phyloP scores from a whole-genome alignment of 2,329 filamentous ascomycete species.

The Stachybotrys chartarum region DNA sequence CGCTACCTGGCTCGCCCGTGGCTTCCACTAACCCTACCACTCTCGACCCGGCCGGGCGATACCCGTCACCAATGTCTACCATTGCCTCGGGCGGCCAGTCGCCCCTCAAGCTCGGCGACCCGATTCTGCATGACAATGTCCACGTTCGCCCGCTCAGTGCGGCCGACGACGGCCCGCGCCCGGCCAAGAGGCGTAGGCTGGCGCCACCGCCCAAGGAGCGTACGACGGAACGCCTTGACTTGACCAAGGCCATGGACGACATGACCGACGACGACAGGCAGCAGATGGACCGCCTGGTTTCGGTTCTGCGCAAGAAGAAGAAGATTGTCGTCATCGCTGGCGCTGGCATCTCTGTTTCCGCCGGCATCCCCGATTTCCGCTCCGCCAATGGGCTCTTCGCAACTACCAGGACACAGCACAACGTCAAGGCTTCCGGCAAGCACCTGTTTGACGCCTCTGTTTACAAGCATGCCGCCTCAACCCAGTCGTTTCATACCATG shows the following conservation, averaged over 20 bases:
- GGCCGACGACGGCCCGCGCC: slow-evolving; percentile 50
- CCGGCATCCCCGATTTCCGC: slow-evolving; percentile 94
- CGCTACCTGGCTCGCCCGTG: slow-evolving; percentile 36
- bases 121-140: slow-evolving; percentile 24
- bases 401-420: slow-evolving; percentile 77
- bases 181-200: slow-evolving; percentile 69
- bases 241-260: slow-evolving; percentile 46
- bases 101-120: slow-evolving; percentile 37
- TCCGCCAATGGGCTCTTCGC: slow-evolving; percentile 87
- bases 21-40: slow-evolving; percentile 6
- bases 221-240: slow-evolving; percentile 75
- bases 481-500: slow-evolving; percentile 92
- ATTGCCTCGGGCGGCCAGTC: slow-evolving; percentile 43
- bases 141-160: slow-evolving; percentile 11
- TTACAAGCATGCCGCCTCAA: slow-evolving; percentile 85
- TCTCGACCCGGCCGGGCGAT: slow-evolving; percentile 33
- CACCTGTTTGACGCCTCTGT: slow-evolving; percentile 96
- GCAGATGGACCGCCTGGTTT: slow-evolving; percentile 65
- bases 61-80: slow-evolving; percentile 44
- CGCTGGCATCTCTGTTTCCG: slow-evolving; percentile 93
- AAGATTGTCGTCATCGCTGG: slow-evolving; percentile 97
- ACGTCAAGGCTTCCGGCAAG: slow-evolving; percentile 83
- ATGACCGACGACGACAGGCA: slow-evolving; percentile 33
- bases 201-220: slow-evolving; percentile 52
- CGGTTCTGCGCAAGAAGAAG: slow-evolving; percentile 76